These are phyloP conservation scores for Trametes sp. DNA, from an alignment of 1,284 basidiomycete species.

Conservation along the genomic window DNA sequence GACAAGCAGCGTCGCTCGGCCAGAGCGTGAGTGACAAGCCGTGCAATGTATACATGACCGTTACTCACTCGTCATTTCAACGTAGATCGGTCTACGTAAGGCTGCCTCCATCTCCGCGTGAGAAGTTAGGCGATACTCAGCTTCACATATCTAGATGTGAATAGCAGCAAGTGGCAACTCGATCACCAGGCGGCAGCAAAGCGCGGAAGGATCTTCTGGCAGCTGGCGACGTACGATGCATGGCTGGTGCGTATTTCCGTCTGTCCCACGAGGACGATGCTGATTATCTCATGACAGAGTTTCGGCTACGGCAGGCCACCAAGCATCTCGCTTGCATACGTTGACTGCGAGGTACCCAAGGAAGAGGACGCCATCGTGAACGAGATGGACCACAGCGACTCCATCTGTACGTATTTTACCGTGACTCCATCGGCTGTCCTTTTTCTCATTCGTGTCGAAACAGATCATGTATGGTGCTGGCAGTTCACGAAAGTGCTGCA, in stretches of 20 bases:
- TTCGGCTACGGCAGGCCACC: constrained; percentile 69
- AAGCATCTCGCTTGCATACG: constrained; percentile 56
- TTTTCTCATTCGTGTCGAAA: constrained; percentile 11
- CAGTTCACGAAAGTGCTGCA: constrained; percentile 61
- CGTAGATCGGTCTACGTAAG: constrained; percentile 73
- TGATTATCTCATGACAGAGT: constrained; percentile 49
- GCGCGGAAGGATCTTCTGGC: constrained; percentile 69
- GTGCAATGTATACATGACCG: not conserved
- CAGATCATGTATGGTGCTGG: constrained; percentile 64
- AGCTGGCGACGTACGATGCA: constrained; percentile 63
- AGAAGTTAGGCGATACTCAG: not conserved
- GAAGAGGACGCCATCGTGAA: constrained; percentile 45
- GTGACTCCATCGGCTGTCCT: not conserved
- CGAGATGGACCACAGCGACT: constrained; percentile 48
- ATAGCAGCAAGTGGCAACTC: constrained; percentile 65
- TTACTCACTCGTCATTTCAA: not conserved
- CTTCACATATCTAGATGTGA: constrained; percentile 55
- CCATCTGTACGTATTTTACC: constrained; percentile 52
- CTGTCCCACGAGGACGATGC: not conserved
- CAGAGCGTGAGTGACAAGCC: constrained; percentile 54
- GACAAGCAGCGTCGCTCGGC: constrained; percentile 61
- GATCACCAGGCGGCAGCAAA: constrained; percentile 52
- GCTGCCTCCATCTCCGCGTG: constrained; percentile 12
- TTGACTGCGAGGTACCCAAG: constrained; percentile 62
- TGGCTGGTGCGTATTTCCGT: constrained; percentile 54